phyloP scores from a whole-genome alignment of 1,284 basidiomycete species.

The Ustilago crameri region DNA sequence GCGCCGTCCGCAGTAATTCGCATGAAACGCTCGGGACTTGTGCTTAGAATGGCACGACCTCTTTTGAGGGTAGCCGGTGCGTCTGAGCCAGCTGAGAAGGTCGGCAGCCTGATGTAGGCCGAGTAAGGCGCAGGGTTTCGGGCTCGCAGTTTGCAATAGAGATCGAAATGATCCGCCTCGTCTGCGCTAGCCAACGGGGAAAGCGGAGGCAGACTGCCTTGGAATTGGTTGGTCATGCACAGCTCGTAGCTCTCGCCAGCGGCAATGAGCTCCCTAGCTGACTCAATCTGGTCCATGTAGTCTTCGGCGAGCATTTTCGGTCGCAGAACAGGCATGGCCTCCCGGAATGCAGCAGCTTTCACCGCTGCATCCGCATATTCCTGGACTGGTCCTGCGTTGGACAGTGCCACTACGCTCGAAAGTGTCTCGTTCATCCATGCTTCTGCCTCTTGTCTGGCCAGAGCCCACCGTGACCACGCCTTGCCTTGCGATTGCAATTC shows the following conservation, averaged over 20 bases:
- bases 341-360: slow-evolving; percentile 29
- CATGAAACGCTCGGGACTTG: slow-evolving; percentile 92
- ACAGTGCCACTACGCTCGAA: background rate
- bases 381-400: background rate
- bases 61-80: slow-evolving; percentile 41
- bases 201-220: slow-evolving; percentile 57
- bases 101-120: slow-evolving; percentile 79
- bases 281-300: slow-evolving; percentile 80
- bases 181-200: slow-evolving; percentile 5
- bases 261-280: slow-evolving; percentile 80
- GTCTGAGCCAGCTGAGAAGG: slow-evolving; percentile 68
- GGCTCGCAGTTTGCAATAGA: slow-evolving; percentile 69
- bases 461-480: slow-evolving; percentile 17
- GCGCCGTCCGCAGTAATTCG: slow-evolving; percentile 78
- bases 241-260: slow-evolving; percentile 95
- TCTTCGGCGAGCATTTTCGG: slow-evolving; percentile 58
- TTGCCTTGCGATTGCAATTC: slow-evolving; percentile 18
- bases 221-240: slow-evolving; percentile 83
- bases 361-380: slow-evolving; percentile 4
- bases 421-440: slow-evolving; percentile 27
- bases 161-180: slow-evolving; percentile 50
- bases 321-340: slow-evolving; percentile 32
- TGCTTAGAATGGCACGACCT: slow-evolving; percentile 75
- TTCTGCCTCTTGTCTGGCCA: slow-evolving; percentile 17
- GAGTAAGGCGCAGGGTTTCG: slow-evolving; percentile 92